Percentiles rank a stretch among this genome's conserved stretches.
Conservation (phyloP, 2,329 filamentous ascomycete genomes). For the Paecilomyces sp. region DNA sequence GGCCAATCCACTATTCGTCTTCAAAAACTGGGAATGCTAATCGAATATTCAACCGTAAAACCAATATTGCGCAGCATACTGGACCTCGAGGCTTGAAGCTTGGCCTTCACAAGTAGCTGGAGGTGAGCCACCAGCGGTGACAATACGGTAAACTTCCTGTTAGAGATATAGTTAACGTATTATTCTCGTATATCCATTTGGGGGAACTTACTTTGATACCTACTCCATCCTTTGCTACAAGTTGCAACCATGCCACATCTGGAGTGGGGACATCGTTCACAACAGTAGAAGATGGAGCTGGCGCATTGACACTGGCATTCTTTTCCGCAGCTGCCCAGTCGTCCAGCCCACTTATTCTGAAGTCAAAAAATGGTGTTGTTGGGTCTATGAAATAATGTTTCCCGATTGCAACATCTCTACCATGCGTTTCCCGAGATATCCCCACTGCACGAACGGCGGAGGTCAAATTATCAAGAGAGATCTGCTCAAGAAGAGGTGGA, state of each 20-base stretch:
- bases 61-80: constrained; percentile 39
- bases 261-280: background rate
- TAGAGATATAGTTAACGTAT: constrained; percentile 6
- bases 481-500: constrained; percentile 11
- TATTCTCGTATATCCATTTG: constrained; percentile 3
- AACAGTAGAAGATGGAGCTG: constrained; percentile 6
- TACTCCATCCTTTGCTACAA: constrained; percentile 17
- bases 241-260: constrained; percentile 28
- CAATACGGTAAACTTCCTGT: constrained; percentile 36
- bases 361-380: constrained; percentile 24
- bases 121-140: constrained; percentile 28
- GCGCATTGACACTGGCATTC: constrained; percentile 20
- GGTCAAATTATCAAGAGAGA: constrained; percentile 20
- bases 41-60: constrained; percentile 28
- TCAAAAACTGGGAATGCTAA: too few relatives aligned
- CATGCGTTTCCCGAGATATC: constrained; percentile 7
- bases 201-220: constrained; percentile 22
- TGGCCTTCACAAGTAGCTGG: constrained; percentile 27
- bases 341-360: constrained; percentile 14
- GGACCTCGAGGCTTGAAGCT: constrained; percentile 21
- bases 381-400: constrained; percentile 27
- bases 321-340: constrained; percentile 21
- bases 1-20: too few relatives aligned
- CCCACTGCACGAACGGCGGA: constrained; percentile 14
- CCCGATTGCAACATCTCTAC: constrained; percentile 22